Conservation (phyloP, 306 rosid species). For the Pterocarpus macrocarpus region DNA sequence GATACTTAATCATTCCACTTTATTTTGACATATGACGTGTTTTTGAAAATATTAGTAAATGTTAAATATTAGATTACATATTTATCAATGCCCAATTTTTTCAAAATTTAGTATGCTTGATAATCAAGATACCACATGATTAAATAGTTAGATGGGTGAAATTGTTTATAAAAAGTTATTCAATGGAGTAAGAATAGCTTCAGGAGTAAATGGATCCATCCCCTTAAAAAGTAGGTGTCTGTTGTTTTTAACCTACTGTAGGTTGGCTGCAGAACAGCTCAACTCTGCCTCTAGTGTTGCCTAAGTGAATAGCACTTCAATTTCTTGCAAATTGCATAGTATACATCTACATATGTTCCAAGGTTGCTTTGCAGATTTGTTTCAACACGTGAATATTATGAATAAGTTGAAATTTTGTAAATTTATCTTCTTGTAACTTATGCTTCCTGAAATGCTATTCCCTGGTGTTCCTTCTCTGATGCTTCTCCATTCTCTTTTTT, state of each 20-base stretch:
- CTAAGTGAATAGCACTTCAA: background rate
- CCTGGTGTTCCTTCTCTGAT: background rate
- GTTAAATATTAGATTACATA: too few species aligned
- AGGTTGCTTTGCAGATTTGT: background rate
- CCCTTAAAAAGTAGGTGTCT: too few species aligned
- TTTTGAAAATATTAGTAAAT: too few species aligned
- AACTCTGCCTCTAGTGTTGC: background rate
- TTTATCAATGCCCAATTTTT: too few species aligned
- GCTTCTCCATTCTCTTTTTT: background rate
- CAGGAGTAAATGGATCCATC: too few species aligned
- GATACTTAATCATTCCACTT: too few species aligned
- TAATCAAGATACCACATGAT: too few species aligned
- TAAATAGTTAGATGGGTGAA: too few species aligned
- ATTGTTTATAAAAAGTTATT: too few species aligned
- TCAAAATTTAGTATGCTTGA: too few species aligned
- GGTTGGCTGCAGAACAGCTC: background rate
- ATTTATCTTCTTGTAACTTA: conserved; percentile 5
- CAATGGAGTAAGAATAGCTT: too few species aligned
- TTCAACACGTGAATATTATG: background rate
- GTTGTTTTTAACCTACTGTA: background rate
- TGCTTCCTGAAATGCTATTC: conserved; percentile 9
- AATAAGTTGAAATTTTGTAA: background rate
- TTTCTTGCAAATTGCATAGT: background rate
- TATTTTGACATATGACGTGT: too few species aligned
- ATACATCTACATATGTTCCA: background rate